phyloP scores from a whole-genome alignment of 129 eudicot species.

The Ambrosia trifida region DNA sequence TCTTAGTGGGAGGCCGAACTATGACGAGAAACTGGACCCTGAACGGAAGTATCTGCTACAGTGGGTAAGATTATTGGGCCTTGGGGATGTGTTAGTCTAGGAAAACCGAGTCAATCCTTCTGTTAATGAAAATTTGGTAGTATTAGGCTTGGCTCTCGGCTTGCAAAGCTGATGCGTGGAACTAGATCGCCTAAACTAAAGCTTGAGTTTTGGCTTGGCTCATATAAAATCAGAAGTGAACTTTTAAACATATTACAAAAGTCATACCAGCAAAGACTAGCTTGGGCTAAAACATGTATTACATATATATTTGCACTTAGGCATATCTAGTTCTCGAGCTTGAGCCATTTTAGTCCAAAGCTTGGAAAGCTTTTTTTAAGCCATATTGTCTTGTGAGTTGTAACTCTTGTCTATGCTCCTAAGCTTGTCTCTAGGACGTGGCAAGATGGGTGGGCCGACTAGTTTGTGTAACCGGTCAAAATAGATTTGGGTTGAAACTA shows the following conservation, averaged over 20 bases:
- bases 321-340: not conserved
- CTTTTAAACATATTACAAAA: not conserved
- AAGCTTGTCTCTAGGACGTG: not conserved
- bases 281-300: not conserved
- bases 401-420: not conserved
- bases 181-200: not conserved
- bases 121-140: not conserved
- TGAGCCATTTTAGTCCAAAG: not conserved
- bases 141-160: too few relatives aligned
- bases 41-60: slow-evolving; percentile 62
- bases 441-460: not conserved
- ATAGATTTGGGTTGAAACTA: not conserved
- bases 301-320: too few relatives aligned
- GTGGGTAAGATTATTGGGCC: slow-evolving; percentile 46
- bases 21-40: slow-evolving; percentile 38
- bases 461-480: not conserved
- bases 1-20: slow-evolving; percentile 65
- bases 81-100: not conserved
- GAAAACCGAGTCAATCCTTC: not conserved
- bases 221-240: not conserved
- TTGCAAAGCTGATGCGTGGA: too few relatives aligned
- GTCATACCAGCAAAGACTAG: not conserved
- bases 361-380: not conserved
- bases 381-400: not conserved
- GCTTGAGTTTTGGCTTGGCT: not conserved